Percentiles rank a stretch among this genome's conserved stretches.
Conservation (phyloP, 108 stramenopile genomes). For the Skeletonema grethae region DNA sequence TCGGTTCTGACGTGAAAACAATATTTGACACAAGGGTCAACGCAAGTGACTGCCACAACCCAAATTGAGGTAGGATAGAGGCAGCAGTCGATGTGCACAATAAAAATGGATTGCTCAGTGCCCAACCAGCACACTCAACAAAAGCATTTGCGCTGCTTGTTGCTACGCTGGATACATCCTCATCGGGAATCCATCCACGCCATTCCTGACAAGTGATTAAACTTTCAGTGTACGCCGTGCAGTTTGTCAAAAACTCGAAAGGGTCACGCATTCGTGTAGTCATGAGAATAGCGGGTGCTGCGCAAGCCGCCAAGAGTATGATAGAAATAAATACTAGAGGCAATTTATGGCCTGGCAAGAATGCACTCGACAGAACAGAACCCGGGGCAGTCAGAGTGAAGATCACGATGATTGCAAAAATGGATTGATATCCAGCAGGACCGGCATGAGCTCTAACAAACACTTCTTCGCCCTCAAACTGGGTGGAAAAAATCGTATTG, state of each 20-base stretch:
- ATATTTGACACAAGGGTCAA: constrained; percentile 38
- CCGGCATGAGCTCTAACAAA: constrained; percentile 26
- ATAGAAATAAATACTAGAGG: constrained; percentile 38
- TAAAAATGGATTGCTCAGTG: constrained; percentile 7
- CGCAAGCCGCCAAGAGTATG: constrained; percentile 34
- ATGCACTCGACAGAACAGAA: constrained; percentile 45
- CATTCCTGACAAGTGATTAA: constrained; percentile 21
- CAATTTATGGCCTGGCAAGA: constrained; percentile 52
- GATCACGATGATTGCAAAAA: constrained; percentile 42
- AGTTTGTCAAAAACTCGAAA: not conserved
- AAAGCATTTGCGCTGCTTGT: constrained; percentile 15
- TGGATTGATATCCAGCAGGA: constrained; percentile 44
- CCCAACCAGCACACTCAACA: constrained; percentile 49
- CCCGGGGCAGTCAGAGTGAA: constrained; percentile 54
- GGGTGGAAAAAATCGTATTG: not conserved
- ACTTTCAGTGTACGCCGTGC: constrained; percentile 1
- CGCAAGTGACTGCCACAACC: constrained; percentile 47
- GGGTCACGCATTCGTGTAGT: not conserved
- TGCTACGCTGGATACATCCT: not conserved
- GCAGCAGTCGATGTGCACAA: constrained; percentile 35
- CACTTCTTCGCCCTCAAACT: constrained; percentile 19
- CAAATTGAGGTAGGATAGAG: constrained; percentile 55
- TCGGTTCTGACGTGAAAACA: constrained; percentile 52
- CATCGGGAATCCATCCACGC: not conserved
- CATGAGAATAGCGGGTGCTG: constrained; percentile 37